A percentile compares a stretch with the other conserved stretches of the same genome.
Conservation (phyloP, 306 rosid genomes). For the Prunus mongolica region DNA sequence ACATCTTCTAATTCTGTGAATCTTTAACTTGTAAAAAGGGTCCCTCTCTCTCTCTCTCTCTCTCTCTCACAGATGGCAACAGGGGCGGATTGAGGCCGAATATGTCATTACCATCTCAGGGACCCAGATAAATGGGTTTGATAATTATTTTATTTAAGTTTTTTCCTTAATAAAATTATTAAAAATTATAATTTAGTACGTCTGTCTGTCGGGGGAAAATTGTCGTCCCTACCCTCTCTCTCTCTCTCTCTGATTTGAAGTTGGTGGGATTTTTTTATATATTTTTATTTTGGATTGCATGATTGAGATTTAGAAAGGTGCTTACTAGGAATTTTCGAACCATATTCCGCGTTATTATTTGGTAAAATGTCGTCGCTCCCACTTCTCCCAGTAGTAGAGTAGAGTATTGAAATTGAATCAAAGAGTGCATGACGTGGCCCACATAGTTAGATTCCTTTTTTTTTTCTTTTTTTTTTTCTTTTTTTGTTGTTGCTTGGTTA, state of each 20-base stretch:
- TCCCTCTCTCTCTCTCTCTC: not conserved
- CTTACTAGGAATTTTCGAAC: conserved; percentile 37
- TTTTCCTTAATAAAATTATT: too few relatives aligned
- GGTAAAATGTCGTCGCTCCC: not conserved
- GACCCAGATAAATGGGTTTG: too few relatives aligned
- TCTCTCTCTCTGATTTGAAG: conserved; percentile 8
- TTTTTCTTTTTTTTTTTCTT: not conserved
- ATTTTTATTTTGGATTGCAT: not conserved
- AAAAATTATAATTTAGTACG: too few relatives aligned
- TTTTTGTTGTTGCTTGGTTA: not conserved
- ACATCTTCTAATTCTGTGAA: not conserved
- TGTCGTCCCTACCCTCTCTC: not conserved
- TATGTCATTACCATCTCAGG: too few relatives aligned
- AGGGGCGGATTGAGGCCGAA: too few relatives aligned
- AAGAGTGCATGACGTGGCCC: too few relatives aligned
- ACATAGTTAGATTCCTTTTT: too few relatives aligned
- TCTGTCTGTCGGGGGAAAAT: too few relatives aligned
- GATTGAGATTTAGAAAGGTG: not conserved
- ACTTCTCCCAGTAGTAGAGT: not conserved
- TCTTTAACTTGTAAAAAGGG: too few relatives aligned
- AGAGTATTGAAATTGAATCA: too few relatives aligned
- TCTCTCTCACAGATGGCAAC: not conserved
- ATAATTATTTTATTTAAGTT: too few relatives aligned
- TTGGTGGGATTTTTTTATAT: not conserved
- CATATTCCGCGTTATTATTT: conserved; percentile 41